These are phyloP conservation scores for Colletotrichum coccodes DNA, from an alignment of 2,329 filamentous ascomycete species.

Conservation along the genomic window DNA sequence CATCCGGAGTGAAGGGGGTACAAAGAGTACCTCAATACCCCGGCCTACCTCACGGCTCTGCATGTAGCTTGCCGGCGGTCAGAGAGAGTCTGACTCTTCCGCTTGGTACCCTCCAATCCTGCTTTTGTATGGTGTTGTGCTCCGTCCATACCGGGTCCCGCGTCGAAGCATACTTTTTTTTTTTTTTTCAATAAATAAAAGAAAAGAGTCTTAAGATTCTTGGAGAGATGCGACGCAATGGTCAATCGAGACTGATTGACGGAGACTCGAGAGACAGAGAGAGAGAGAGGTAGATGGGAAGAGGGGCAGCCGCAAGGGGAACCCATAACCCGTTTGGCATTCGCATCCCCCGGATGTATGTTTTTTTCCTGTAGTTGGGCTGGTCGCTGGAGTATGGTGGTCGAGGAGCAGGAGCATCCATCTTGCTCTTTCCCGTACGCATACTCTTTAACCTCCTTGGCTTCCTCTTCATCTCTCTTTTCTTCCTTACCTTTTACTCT, in stretches of 20 bases:
- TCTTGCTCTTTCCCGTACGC: constrained; percentile 2
- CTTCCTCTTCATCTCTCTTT: constrained; percentile 2
- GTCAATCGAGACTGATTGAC: not conserved
- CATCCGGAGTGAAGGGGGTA: not conserved
- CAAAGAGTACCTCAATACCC: not conserved
- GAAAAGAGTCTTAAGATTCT: not conserved
- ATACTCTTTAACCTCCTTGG: constrained; percentile 18
- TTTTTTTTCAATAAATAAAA: no score
- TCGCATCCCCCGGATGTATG: not conserved
- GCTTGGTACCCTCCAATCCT: not conserved
- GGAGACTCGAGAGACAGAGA: no score
- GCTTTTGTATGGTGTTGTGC: not conserved
- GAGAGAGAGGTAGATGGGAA: not conserved
- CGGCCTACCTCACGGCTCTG: not conserved
- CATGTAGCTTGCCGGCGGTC: constrained; percentile 13
- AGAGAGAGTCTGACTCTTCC: not conserved
- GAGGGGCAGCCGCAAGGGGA: constrained; percentile 12
- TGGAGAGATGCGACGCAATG: not conserved
- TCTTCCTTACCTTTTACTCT: constrained; percentile 9
- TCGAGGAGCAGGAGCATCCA: not conserved
- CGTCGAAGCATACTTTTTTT: not conserved
- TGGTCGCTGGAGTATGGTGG: not conserved
- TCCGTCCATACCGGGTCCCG: constrained; percentile 1
- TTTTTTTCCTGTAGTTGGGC: constrained; percentile 6
- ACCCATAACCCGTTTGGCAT: not conserved